These are phyloP conservation scores for Penicillium sp. DNA, from an alignment of 2,329 filamentous ascomycete genomes.

Conservation along the genomic window DNA sequence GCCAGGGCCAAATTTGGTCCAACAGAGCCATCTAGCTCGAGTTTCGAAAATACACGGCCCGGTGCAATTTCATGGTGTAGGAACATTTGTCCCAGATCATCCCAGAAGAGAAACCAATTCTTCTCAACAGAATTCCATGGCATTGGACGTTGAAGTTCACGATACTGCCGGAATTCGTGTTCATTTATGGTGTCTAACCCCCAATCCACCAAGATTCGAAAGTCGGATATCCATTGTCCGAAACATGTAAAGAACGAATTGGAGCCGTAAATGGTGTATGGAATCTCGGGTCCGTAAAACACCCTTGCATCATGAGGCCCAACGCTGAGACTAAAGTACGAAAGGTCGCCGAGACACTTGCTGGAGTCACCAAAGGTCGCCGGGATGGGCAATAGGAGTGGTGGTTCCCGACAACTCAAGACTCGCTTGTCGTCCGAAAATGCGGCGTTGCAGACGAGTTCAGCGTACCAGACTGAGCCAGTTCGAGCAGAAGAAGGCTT, in stretches of 20 bases:
- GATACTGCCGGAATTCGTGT: constrained; percentile 45
- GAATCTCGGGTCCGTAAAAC: constrained; percentile 54
- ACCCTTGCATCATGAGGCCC: constrained; percentile 61
- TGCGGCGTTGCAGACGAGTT: constrained; percentile 52
- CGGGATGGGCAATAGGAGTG: constrained; percentile 48
- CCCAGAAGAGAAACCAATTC: constrained; percentile 65
- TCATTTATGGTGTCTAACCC: constrained; percentile 27
- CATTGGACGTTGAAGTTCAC: constrained; percentile 53
- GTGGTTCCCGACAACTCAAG: constrained; percentile 42
- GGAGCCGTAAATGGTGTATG: constrained; percentile 56
- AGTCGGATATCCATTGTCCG: constrained; percentile 58
- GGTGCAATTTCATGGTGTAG: constrained; percentile 56
- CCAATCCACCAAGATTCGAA: constrained; percentile 52
- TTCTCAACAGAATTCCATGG: constrained; percentile 54
- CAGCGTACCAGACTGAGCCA: constrained; percentile 37
- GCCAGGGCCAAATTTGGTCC: constrained; percentile 49
- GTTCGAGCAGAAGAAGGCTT: constrained; percentile 25
- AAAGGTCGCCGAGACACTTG: constrained; percentile 49
- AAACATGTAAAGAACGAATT: constrained; percentile 57
- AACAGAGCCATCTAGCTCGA: constrained; percentile 48
- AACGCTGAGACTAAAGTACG: constrained; percentile 45
- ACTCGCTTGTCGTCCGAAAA: constrained; percentile 42
- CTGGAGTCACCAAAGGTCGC: constrained; percentile 44
- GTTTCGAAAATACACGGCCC: constrained; percentile 50
- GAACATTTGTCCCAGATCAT: constrained; percentile 47